Base-by-base conservation (phyloP, 176 grass and related monocot genomes). In the Microstegium vimineum region DNA sequence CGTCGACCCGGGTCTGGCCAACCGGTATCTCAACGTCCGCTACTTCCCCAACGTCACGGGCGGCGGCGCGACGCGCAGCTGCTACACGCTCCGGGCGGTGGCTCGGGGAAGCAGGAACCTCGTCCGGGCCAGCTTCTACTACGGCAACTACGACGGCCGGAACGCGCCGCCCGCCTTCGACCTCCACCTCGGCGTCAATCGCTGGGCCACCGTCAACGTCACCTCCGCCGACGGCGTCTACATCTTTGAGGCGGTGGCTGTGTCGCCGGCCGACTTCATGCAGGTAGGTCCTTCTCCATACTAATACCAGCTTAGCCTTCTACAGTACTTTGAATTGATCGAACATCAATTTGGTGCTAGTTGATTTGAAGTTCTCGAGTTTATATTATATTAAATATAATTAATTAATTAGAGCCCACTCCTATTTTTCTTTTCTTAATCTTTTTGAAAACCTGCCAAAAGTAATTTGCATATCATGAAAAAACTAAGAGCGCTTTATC, bases 91-190 rank as follows among this genome's bases (percentile, higher is more conserved):
- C 46, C 73, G 35, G 52, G 23, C 47, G 66, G 69, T 86, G 6
- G 14, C 63, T 20, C 31, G 41, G 16, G 77, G 81, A 1, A 60
- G 14, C 31, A 92, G 43, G 66, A 84, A 89, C 76, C 71, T 90
- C 10, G 63, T 85, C 33, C 45, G 91, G 18, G 66, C 35, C 3
- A 14, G 17, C 38, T 89, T 89, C 81, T 52, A 77, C 76, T 87
- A 92, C 65, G 90, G 87, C 67, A 69, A 92, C 84, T 87, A 87
- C 76, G 87, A 92, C 76, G 71, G 71, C 10, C 22, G 18, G 11
- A 7, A 78, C 38, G 42, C 0, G 16, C 71, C 0, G 3, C 71
- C 76, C 2, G 43, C 22, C 30, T 92, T 92, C 38, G 46, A 92
- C 37, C 72, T 92, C 80, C 10, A 89, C 80, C 63, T 92, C 23